phyloP scores from a whole-genome alignment of 164 flowering plant species.

The Aristolochia californica region DNA sequence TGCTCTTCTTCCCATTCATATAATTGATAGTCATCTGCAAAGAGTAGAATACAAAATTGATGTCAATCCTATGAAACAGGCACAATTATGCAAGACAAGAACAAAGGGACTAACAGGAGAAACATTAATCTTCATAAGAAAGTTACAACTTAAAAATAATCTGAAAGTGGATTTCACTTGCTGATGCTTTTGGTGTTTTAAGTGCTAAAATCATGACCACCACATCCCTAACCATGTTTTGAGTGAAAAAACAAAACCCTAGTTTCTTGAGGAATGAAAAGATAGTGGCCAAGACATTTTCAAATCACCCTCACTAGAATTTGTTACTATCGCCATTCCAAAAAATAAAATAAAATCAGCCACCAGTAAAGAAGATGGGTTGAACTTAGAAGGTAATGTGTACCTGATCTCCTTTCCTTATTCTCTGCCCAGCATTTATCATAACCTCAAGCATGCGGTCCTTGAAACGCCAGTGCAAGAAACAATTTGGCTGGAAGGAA shows the following conservation, averaged over 20 bases:
- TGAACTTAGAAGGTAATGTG: too few species aligned
- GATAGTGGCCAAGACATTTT: background rate
- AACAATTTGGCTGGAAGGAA: conserved; percentile 87
- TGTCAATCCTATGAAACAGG: background rate
- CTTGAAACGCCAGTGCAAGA: conserved; percentile 93
- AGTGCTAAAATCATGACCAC: too few species aligned
- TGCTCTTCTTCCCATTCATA: conserved; percentile 52
- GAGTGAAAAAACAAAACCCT: too few species aligned
- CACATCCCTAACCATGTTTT: too few species aligned
- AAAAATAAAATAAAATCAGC: too few species aligned
- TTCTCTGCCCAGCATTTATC: conserved; percentile 88
- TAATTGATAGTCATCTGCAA: conserved; percentile 86
- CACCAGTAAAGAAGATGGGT: too few species aligned
- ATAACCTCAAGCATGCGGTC: conserved; percentile 99
- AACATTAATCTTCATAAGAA: background rate
- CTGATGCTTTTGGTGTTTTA: background rate
- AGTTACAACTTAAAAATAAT: background rate
- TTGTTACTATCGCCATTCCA: too few species aligned
- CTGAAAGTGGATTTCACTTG: background rate
- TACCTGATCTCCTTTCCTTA: conserved; percentile 88
- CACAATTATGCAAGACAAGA: background rate
- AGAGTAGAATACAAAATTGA: background rate
- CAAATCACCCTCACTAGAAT: too few species aligned
- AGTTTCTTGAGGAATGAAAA: background rate
- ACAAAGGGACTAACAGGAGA: background rate